Percentiles rank a stretch among this genome's conserved stretches.
Evolutionary conservation across 768 basidiomycete genomes (phyloP).

Genomic region (Mycena indigotica): DNA sequence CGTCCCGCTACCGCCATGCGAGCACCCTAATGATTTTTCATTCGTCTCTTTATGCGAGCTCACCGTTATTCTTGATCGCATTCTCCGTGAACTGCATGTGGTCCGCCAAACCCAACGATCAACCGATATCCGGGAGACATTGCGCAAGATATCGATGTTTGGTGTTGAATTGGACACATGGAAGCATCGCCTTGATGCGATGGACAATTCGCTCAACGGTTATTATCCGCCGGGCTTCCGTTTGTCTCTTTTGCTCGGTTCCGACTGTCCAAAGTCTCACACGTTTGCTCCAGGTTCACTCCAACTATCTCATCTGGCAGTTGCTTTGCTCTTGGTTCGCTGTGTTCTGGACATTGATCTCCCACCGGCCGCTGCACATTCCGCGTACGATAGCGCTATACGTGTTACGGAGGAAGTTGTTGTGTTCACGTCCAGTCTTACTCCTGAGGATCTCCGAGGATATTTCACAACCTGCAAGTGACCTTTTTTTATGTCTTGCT

Average conservation of each 20-base stretch:
- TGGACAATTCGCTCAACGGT: conserved; percentile 21
- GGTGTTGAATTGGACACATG: conserved; percentile 22
- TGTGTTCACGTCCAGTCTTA: conserved; percentile 19
- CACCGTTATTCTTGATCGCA: conserved; percentile 21
- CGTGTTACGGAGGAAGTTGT: conserved; percentile 21
- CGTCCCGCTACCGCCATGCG: conserved; percentile 20
- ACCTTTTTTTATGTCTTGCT: neutral
- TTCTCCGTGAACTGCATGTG: conserved; percentile 14
- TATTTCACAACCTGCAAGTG: conserved; percentile 20
- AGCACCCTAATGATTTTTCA: conserved; percentile 13
- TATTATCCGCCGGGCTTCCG: conserved; percentile 21
- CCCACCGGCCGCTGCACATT: conserved; percentile 13
- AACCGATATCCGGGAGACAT: conserved; percentile 14
- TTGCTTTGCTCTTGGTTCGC: conserved; percentile 20
- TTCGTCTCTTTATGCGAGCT: conserved; percentile 21
- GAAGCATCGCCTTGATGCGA: conserved; percentile 21
- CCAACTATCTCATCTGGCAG: conserved; percentile 21
- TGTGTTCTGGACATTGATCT: conserved; percentile 20
- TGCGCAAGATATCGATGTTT: conserved; percentile 19
- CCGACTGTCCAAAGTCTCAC: neutral
- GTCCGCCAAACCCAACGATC: conserved; percentile 15
- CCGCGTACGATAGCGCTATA: conserved; percentile 18
- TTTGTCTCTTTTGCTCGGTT: neutral
- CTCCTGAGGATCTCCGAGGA: conserved; percentile 19
- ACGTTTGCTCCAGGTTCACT: conserved; percentile 14